Base-by-base conservation (phyloP, 2,329 filamentous ascomycete genomes). In the Alternaria burnsii region DNA sequence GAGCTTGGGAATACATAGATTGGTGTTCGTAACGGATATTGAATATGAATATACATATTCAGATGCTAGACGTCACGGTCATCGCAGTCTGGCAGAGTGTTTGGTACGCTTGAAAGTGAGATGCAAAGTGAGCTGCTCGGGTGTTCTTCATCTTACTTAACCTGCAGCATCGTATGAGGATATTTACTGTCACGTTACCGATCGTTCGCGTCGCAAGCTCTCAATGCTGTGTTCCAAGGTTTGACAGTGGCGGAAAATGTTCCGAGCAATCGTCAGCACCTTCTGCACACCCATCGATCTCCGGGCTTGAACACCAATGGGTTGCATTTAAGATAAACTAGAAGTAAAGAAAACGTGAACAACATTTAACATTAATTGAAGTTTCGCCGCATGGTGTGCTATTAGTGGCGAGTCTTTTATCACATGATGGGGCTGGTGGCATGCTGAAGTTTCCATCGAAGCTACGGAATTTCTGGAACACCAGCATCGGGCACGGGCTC, bases 391-490 rank as follows among this genome's bases (percentile, higher is more conserved):
- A 22, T 14, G 26, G 6, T 40, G 26, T 4, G n/a, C 22, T 28
- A 14, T 30, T 14, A 8, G 47, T 52, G 26, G 46, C 26, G 56
- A 57, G 47, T 52, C 30, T 12, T 20, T 57, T 41, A 46, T 56
- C 58, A 54, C 56, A 58, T 52, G 53, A 46, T 56, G 46, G 57
- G 46, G 53, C 40, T 24, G 42, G 34, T 52, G 46, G 46, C 46
- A 41, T 60, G 28, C 58, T 60, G 46, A 60, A 30, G 52, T 47
- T 42, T 60, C 53, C 58, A 41, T 46, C 40, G 55, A 57, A 18
- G 40, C 41, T 60, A 60, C 58, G 58, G 53, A 52, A 57, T 60
- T 60, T 60, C 58, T 57, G 54, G 58, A 60, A 60, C 53, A 52
- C 50, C 50, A 52, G 30, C 30, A 50, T 36, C 24, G 55, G 58